Evolutionary conservation across 2,329 filamentous ascomycete species (phyloP).

Genomic region (Phyllosticta paracitricarpa): DNA sequence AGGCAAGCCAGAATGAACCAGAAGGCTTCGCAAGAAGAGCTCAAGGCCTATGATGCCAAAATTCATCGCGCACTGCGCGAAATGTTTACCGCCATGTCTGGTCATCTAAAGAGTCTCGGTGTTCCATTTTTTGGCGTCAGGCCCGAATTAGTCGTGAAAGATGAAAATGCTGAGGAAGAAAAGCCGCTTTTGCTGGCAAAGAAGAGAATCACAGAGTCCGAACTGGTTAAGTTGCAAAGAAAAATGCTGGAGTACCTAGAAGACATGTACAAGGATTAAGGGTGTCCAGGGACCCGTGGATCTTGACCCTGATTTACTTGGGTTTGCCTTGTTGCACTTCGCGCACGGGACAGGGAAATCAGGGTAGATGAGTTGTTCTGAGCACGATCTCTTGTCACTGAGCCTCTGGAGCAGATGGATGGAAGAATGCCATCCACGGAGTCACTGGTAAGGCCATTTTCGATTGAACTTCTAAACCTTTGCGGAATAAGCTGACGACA

Average conservation of each 20-base stretch:
- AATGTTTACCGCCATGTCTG: conserved; percentile 50
- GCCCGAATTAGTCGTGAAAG: conserved; percentile 31
- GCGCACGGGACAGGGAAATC: not conserved
- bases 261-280: conserved; percentile 28
- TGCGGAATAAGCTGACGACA: not conserved
- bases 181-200: conserved; percentile 4
- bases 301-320: not conserved
- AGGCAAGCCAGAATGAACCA: conserved; percentile 1
- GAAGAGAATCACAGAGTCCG: conserved; percentile 19
- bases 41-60: conserved; percentile 51
- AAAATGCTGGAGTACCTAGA: conserved; percentile 30
- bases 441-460: not conserved
- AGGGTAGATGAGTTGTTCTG: not conserved
- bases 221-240: conserved; percentile 23
- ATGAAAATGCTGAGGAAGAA: conserved; percentile 12
- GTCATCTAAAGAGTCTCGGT: conserved; percentile 46
- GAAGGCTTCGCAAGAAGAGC: conserved; percentile 31
- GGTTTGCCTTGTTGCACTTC: not conserved
- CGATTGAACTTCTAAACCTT: not conserved
- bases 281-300: not conserved
- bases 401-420: not conserved
- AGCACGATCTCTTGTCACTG: not conserved
- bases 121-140: conserved; percentile 52
- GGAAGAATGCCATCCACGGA: not conserved
- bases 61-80: conserved; percentile 49